Conservation (phyloP, 257 asterid species). For the Lavandula angustifolia region DNA sequence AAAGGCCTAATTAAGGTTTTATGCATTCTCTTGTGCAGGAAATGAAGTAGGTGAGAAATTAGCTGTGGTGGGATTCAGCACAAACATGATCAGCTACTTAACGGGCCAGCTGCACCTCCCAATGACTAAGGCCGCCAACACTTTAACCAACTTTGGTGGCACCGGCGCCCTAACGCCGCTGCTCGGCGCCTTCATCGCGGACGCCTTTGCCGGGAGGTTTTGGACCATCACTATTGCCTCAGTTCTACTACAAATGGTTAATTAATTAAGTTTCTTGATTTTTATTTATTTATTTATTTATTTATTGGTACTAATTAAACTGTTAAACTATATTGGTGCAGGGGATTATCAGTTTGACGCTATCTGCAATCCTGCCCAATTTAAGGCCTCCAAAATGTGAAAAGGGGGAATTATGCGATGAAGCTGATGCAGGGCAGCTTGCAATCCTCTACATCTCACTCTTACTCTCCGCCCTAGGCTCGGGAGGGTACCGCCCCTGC, state of each 20-base stretch:
- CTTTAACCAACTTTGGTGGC: constrained; percentile 86
- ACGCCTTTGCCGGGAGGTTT: constrained; percentile 83
- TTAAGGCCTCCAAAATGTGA: constrained; percentile 73
- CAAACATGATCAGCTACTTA: constrained; percentile 86
- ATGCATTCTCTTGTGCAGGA: constrained; percentile 49
- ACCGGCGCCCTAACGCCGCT: constrained; percentile 91
- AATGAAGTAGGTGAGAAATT: constrained; percentile 86
- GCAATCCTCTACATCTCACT: constrained; percentile 73
- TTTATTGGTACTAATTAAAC: not conserved
- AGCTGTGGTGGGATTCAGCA: constrained; percentile 80
- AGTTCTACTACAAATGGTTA: constrained; percentile 53
- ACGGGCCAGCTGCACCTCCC: constrained; percentile 77
- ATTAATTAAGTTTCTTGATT: not conserved
- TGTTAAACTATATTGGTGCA: constrained; percentile 31
- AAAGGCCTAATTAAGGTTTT: not conserved
- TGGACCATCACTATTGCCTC: constrained; percentile 92
- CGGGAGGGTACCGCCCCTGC: constrained; percentile 87
- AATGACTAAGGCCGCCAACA: constrained; percentile 81
- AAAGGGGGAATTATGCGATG: constrained; percentile 42
- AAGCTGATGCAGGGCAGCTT: constrained; percentile 66
- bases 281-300: no score
- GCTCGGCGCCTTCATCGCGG: constrained; percentile 81
- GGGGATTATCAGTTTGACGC: constrained; percentile 77
- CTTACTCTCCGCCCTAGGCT: constrained; percentile 71
- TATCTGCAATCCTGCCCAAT: constrained; percentile 67